These are phyloP conservation scores for Terfezia boudieri DNA, from an alignment of 495 filamentous ascomycete species.

Conservation along the genomic window DNA sequence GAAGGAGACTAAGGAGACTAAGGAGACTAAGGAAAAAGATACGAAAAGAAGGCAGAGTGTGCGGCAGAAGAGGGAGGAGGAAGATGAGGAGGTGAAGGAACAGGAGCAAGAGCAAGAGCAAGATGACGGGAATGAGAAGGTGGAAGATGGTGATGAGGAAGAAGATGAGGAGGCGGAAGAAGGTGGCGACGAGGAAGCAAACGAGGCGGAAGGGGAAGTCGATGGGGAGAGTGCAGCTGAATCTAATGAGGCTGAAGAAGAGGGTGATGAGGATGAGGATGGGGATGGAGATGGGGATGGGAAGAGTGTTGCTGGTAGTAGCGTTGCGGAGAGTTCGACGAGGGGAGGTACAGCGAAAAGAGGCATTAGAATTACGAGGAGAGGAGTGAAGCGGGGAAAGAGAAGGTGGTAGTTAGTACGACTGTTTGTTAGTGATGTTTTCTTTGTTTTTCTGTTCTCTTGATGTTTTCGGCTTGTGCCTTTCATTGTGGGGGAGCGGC, in stretches of 20 bases:
- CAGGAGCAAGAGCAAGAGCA: slow-evolving; percentile 2
- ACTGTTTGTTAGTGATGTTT: no score
- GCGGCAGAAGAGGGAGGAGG: slow-evolving; percentile 2
- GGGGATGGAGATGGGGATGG: neutral
- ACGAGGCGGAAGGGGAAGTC: slow-evolving; percentile 4
- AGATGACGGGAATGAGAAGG: neutral
- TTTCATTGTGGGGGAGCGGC: no score
- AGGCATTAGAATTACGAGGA: neutral
- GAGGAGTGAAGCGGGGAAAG: neutral
- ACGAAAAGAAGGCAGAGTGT: neutral
- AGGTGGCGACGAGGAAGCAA: slow-evolving; percentile 7
- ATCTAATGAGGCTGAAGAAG: neutral
- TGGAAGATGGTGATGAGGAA: neutral
- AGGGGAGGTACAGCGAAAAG: neutral
- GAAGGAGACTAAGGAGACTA: neutral
- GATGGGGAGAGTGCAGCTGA: neutral
- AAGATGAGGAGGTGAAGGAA: slow-evolving; percentile 11
- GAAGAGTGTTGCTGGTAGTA: neutral
- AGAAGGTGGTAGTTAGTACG: neutral
- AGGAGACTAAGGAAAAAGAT: neutral
- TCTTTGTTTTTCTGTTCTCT: no score
- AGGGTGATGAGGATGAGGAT: neutral
- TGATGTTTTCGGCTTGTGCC: no score
- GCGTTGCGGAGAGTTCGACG: neutral
- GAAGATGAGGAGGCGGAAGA: neutral